These are phyloP conservation scores for Geotrichum europaeum DNA, from an alignment of 1,139 yeast genomes.

Conservation along the genomic window DNA sequence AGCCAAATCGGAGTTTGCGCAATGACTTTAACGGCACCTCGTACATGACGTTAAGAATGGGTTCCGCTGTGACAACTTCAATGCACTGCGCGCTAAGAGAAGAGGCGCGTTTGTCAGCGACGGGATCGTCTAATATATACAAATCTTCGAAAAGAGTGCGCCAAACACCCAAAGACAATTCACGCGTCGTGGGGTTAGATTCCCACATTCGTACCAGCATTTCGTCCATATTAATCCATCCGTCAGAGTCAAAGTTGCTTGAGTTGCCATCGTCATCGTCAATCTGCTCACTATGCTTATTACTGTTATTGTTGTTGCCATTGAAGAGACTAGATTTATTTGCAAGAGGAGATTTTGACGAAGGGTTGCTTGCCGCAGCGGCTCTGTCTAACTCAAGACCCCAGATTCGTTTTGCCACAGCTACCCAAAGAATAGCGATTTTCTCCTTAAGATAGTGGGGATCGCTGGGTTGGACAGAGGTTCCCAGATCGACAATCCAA, in stretches of 20 bases:
- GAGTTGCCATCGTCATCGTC: neutral
- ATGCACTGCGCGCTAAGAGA: conserved; percentile 77
- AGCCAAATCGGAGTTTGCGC: conserved; percentile 41
- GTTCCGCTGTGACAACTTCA: conserved; percentile 70
- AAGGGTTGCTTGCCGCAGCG: neutral
- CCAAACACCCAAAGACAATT: conserved; percentile 67
- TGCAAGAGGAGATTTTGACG: neutral
- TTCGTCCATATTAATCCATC: conserved; percentile 90
- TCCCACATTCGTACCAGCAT: conserved; percentile 74
- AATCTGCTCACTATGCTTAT: neutral
- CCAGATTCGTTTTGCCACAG: conserved; percentile 90
- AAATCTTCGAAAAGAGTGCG: conserved; percentile 90
- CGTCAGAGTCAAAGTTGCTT: conserved; percentile 36
- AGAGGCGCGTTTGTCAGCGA: conserved; percentile 76
- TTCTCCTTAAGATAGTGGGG: conserved; percentile 91
- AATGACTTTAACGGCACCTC: conserved; percentile 53
- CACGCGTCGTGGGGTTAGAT: conserved; percentile 53
- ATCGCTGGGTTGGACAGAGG: conserved; percentile 53
- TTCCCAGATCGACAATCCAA: conserved; percentile 79
- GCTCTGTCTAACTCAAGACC: conserved; percentile 42
- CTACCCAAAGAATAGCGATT: conserved; percentile 84
- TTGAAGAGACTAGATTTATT: conserved; percentile 3
- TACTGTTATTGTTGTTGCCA: conserved; percentile 7
- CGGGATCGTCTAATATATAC: conserved; percentile 85
- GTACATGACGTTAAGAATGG: conserved; percentile 58